A percentile compares a stretch with the other conserved stretches of the same genome.
Conservation (phyloP, 805 yeast species). For the Diddensiella caesifluorescens region DNA sequence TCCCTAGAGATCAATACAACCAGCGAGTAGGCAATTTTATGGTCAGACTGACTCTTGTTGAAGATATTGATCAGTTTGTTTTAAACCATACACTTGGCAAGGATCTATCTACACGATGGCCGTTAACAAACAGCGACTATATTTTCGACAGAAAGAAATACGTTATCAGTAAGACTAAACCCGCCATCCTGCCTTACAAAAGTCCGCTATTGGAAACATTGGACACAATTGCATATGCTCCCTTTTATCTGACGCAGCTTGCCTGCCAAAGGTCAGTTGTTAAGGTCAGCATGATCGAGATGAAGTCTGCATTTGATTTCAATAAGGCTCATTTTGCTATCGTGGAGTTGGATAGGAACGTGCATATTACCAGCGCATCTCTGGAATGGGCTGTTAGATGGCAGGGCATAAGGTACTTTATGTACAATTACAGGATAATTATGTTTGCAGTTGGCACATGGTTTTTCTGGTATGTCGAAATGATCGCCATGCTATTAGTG, state of each 20-base stretch:
- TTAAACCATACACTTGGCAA: slow-evolving; percentile 8
- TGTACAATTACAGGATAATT: slow-evolving; percentile 25
- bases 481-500: slow-evolving; percentile 14
- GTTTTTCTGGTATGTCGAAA: slow-evolving; percentile 28
- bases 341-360: slow-evolving; percentile 25
- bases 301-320: slow-evolving; percentile 15
- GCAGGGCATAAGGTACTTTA: slow-evolving; percentile 30
- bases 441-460: slow-evolving; percentile 25
- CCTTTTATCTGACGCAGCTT: slow-evolving; percentile 28
- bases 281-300: slow-evolving; percentile 23
- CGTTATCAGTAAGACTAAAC: slow-evolving; percentile 17
- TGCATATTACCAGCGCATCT: slow-evolving; percentile 24
- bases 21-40: slow-evolving; percentile 31
- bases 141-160: slow-evolving; percentile 13
- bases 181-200: slow-evolving; percentile 31
- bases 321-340: slow-evolving; percentile 15
- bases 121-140: slow-evolving; percentile 16
- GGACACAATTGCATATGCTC: slow-evolving; percentile 27
- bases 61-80: slow-evolving; percentile 9
- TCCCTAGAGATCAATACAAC: slow-evolving; percentile 32
- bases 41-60: slow-evolving; percentile 23
- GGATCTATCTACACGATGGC: slow-evolving; percentile 13
- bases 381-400: slow-evolving; percentile 27
- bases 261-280: slow-evolving; percentile 24
- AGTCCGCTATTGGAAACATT: slow-evolving; percentile 26